Conservation (phyloP, 495 filamentous ascomycete species). For the Hypomontagnella submonticulosa region DNA sequence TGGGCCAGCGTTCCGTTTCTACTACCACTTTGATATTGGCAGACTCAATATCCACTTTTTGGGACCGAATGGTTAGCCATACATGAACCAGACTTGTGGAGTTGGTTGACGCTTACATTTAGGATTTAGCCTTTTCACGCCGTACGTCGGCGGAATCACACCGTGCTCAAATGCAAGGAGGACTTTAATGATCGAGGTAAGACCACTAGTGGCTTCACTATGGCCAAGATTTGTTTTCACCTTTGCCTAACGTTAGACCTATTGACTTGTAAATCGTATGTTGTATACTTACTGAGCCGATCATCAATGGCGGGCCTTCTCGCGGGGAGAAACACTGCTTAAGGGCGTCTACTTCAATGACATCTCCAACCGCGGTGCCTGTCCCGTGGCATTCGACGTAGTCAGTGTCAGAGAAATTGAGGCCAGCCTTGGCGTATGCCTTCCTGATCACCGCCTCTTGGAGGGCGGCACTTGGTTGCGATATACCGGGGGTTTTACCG, state of each 20-base stretch:
- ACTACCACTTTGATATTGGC: constrained; percentile 50
- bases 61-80: not conserved
- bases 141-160: constrained; percentile 55
- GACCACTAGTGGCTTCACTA: constrained; percentile 62
- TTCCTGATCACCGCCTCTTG: constrained; percentile 59
- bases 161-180: constrained; percentile 63
- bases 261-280: constrained; percentile 41
- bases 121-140: constrained; percentile 52
- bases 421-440: constrained; percentile 50
- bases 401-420: constrained; percentile 50
- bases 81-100: not conserved
- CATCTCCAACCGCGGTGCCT: constrained; percentile 63
- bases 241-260: too few relatives aligned
- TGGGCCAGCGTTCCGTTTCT: constrained; percentile 19
- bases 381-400: constrained; percentile 65
- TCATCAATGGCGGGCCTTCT: constrained; percentile 9
- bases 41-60: constrained; percentile 9
- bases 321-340: constrained; percentile 1
- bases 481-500: constrained; percentile 57
- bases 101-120: constrained; percentile 21
- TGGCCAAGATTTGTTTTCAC: constrained; percentile 52
- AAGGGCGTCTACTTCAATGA: constrained; percentile 51
- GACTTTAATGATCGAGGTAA: constrained; percentile 66
- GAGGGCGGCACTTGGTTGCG: constrained; percentile 53
- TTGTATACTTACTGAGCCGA: constrained; percentile 23